A percentile compares a stretch with the other conserved stretches of the same genome.
Evolutionary conservation across 805 yeast genomes (phyloP).

Genomic region (Nakazawaea laoshanensis): DNA sequence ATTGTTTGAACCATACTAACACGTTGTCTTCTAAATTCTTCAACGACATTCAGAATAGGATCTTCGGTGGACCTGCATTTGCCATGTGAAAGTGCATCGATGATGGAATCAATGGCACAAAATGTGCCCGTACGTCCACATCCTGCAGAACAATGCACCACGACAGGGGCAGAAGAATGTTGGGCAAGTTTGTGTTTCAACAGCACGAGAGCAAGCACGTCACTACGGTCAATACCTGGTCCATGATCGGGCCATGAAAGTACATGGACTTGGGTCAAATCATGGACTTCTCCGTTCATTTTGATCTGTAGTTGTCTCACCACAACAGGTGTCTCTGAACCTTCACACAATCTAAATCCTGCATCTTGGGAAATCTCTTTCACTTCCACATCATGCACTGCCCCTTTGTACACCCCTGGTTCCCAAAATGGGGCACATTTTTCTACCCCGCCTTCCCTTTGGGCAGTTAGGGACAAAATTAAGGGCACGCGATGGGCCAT

Average conservation of each 20-base stretch:
- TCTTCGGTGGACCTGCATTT: conserved; percentile 21
- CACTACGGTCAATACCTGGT: conserved; percentile 45
- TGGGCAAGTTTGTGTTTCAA: conserved; percentile 19
- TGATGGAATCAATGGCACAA: conserved; percentile 57
- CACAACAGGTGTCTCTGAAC: conserved; percentile 16
- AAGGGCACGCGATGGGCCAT: conserved; percentile 55
- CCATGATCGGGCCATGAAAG: conserved; percentile 82
- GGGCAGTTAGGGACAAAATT: conserved; percentile 68
- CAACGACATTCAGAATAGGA: conserved; percentile 37
- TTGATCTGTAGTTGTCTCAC: conserved; percentile 38
- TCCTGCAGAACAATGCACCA: conserved; percentile 94
- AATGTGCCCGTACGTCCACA: conserved; percentile 95
- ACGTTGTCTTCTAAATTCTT: conserved; percentile 40
- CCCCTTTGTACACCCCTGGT: conserved; percentile 38
- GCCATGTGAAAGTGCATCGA: conserved; percentile 32
- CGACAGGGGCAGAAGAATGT: conserved; percentile 33
- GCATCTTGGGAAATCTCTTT: conserved; percentile 17
- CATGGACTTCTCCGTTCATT: conserved; percentile 32
- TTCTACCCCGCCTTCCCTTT: conserved; percentile 65
- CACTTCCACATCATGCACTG: conserved; percentile 17
- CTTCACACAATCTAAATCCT: conserved; percentile 17
- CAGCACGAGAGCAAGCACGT: conserved; percentile 45
- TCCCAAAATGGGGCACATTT: conserved; percentile 85
- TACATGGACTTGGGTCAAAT: conserved; percentile 67
- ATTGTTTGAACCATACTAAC: conserved; percentile 53